phyloP scores from a whole-genome alignment of 1,139 yeast genomes.

The Geotrichum aggregatum region DNA sequence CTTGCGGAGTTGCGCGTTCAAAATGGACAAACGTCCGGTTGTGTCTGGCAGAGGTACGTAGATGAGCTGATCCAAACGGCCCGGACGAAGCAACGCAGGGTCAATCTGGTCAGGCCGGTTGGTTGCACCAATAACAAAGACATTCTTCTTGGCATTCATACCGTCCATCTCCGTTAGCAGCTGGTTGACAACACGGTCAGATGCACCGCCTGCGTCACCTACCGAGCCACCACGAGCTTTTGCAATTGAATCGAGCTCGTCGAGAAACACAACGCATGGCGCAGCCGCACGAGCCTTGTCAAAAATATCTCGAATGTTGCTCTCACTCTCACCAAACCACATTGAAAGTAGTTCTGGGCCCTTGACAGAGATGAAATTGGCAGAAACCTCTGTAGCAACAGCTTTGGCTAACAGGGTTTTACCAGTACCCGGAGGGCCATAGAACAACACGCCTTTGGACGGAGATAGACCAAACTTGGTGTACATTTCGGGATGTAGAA shows the following conservation, averaged over 20 bases:
- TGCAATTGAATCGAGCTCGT: conserved; percentile 95
- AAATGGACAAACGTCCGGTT: conserved; percentile 83
- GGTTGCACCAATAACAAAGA: conserved; percentile 97
- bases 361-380: conserved; percentile 91
- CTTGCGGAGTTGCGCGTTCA: conserved; percentile 93
- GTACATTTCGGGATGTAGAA: conserved; percentile 95
- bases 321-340: conserved; percentile 99
- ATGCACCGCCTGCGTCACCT: conserved; percentile 97
- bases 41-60: conserved; percentile 98
- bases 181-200: conserved; percentile 97
- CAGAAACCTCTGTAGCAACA: conserved; percentile 95
- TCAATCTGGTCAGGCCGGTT: conserved; percentile 98
- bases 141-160: conserved; percentile 98
- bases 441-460: conserved; percentile 94
- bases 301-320: conserved; percentile 91
- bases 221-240: conserved; percentile 89
- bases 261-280: conserved; percentile 93
- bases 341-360: conserved; percentile 95
- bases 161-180: conserved; percentile 99
- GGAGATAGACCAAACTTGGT: conserved; percentile 97
- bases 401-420: conserved; percentile 94
- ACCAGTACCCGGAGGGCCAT: conserved; percentile 99
- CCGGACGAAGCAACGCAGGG: conserved; percentile 97
- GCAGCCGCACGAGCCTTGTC: conserved; percentile 99
- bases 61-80: conserved; percentile 95